Evolutionary conservation across 257 asterid species (phyloP).

Genomic region (Salvia hispanica): DNA sequence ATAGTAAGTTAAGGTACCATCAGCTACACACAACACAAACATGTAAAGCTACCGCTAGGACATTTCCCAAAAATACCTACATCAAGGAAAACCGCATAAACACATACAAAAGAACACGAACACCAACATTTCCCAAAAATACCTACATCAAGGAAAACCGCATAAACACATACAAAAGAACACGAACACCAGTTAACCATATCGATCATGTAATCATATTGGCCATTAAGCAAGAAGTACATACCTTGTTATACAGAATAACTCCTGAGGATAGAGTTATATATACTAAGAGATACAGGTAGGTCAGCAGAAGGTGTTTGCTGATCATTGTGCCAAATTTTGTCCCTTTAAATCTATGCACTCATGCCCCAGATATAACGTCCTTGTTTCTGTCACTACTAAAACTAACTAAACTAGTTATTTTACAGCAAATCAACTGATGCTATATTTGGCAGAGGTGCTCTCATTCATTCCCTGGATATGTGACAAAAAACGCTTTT

Average conservation of each 20-base stretch:
- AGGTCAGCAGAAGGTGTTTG: slow-evolving; percentile 83
- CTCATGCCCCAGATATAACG: slow-evolving; percentile 35
- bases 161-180: slow-evolving; percentile 17
- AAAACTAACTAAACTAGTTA: slow-evolving; percentile 14
- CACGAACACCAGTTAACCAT: background rate
- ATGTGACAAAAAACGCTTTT: slow-evolving; percentile 28
- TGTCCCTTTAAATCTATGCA: slow-evolving; percentile 36
- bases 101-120: slow-evolving; percentile 4
- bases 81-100: slow-evolving; percentile 17
- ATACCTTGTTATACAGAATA: slow-evolving; percentile 93
- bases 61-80: background rate
- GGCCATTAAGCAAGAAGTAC: slow-evolving; percentile 12
- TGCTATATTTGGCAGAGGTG: slow-evolving; percentile 32
- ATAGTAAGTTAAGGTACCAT: too few species aligned
- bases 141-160: slow-evolving; percentile 18
- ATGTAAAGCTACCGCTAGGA: too few species aligned
- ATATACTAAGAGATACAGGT: slow-evolving; percentile 74
- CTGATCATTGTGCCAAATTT: slow-evolving; percentile 57
- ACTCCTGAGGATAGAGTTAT: slow-evolving; percentile 87
- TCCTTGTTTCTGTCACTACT: slow-evolving; percentile 31
- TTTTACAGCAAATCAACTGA: slow-evolving; percentile 29
- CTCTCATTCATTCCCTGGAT: slow-evolving; percentile 35
- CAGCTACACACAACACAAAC: too few species aligned
- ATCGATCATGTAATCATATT: background rate
- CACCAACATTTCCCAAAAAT: background rate